phyloP scores from a whole-genome alignment of 306 rosid genomes.

The Cicer judaicum region DNA sequence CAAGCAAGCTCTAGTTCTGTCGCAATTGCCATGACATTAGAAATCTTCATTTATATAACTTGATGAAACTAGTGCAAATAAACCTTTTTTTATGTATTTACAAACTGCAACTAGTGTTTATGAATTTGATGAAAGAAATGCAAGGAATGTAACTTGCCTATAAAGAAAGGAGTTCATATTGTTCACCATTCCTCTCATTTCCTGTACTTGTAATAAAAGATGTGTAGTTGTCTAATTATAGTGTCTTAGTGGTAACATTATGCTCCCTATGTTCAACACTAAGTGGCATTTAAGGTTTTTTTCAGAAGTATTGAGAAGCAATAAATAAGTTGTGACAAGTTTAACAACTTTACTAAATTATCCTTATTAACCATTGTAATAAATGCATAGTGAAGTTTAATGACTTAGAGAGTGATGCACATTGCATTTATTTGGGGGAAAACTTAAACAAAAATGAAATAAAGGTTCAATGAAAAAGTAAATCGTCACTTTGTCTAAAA shows the following conservation, averaged over 20 bases:
- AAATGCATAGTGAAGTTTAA: neutral
- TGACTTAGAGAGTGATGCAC: neutral
- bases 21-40: conserved; percentile 28
- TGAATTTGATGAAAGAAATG: conserved; percentile 34
- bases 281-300: neutral
- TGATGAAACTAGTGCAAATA: conserved; percentile 12
- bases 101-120: conserved; percentile 19
- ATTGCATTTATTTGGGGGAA: neutral
- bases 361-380: neutral
- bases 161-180: conserved; percentile 19
- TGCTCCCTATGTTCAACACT: neutral
- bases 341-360: neutral
- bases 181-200: conserved; percentile 5
- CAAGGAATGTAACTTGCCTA: conserved; percentile 19
- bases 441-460: neutral
- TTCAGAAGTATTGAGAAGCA: neutral
- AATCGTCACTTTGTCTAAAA: neutral
- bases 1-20: conserved; percentile 41
- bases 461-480: neutral
- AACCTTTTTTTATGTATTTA: conserved; percentile 16
- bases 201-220: neutral
- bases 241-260: conserved; percentile 14
- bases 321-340: neutral
- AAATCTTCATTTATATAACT: conserved; percentile 33
- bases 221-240: neutral